These are phyloP conservation scores for Hirsutella minnesotensis DNA, from an alignment of 2,329 filamentous ascomycete species.

Conservation along the genomic window DNA sequence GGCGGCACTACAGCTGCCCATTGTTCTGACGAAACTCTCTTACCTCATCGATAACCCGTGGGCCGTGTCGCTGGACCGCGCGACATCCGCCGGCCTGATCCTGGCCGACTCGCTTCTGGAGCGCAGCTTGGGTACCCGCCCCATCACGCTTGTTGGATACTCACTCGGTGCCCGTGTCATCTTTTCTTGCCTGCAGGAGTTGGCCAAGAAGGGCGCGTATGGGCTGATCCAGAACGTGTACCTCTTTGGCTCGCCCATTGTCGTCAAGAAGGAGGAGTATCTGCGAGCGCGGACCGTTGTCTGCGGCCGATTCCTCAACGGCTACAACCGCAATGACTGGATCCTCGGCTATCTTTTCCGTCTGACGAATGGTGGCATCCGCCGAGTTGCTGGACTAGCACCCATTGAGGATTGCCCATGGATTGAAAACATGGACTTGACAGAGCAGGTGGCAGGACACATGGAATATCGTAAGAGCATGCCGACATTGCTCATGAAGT, in stretches of 20 bases:
- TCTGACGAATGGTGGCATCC: constrained; percentile 83
- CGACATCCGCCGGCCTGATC: constrained; percentile 79
- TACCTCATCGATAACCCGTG: constrained; percentile 98
- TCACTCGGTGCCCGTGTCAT: constrained; percentile 88
- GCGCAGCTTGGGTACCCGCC: constrained; percentile 78
- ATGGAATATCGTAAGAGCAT: constrained; percentile 95
- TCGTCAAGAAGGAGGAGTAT: constrained; percentile 86
- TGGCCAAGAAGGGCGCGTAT: constrained; percentile 70
- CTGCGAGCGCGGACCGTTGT: constrained; percentile 71
- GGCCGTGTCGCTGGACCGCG: constrained; percentile 90
- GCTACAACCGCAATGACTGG: constrained; percentile 92
- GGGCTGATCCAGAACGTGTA: constrained; percentile 93
- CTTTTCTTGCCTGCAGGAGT: constrained; percentile 79
- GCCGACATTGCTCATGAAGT: constrained; percentile 74
- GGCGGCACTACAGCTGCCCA: constrained; percentile 83
- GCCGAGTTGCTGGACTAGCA: constrained; percentile 73
- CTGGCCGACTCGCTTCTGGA: constrained; percentile 90
- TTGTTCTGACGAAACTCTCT: constrained; percentile 83
- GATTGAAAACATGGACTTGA: constrained; percentile 83
- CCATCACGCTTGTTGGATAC: constrained; percentile 89
- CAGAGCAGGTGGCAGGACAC: constrained; percentile 75
- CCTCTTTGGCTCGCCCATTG: constrained; percentile 82
- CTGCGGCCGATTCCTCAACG: constrained; percentile 86
- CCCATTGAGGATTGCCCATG: constrained; percentile 65
- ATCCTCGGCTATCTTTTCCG: constrained; percentile 94